phyloP scores from a whole-genome alignment of 805 yeast species.

The Myxozyma kluyveri region DNA sequence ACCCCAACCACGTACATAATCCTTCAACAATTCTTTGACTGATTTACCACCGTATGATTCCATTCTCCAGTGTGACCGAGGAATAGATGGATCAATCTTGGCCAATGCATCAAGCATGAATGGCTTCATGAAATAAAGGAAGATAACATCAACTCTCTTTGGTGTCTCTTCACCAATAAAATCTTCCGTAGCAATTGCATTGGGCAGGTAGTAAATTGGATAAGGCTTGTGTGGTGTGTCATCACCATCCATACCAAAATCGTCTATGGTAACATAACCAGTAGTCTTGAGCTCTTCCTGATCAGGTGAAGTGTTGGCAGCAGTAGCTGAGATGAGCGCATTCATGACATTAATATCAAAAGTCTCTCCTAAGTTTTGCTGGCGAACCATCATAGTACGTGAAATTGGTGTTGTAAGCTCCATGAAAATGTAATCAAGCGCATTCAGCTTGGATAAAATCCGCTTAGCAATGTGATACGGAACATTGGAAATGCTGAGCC shows the following conservation, averaged over 20 bases:
- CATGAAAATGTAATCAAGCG: constrained; percentile 47
- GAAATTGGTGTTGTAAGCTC: constrained; percentile 29
- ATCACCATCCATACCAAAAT: constrained; percentile 82
- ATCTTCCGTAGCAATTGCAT: constrained; percentile 61
- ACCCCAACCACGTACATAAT: constrained; percentile 36
- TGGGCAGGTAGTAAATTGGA: constrained; percentile 63
- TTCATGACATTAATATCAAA: constrained; percentile 25
- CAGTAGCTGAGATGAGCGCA: constrained; percentile 18
- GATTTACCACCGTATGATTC: constrained; percentile 56
- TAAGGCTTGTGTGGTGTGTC: constrained; percentile 67
- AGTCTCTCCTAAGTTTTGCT: constrained; percentile 22
- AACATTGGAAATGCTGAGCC: constrained; percentile 63
- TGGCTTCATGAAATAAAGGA: constrained; percentile 69
- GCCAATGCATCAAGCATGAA: constrained; percentile 49
- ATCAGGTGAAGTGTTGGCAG: constrained; percentile 32
- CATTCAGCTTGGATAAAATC: constrained; percentile 58
- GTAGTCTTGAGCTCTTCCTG: constrained; percentile 41
- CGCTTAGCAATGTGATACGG: constrained; percentile 57
- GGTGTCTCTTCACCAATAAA: constrained; percentile 24
- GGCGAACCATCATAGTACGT: constrained; percentile 27
- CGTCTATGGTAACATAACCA: constrained; percentile 84
- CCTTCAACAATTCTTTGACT: constrained; percentile 72
- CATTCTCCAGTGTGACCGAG: constrained; percentile 15
- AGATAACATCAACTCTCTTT: constrained; percentile 50
- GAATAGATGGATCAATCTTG: constrained; percentile 18